Evolutionary conservation across 306 rosid genomes (phyloP).

Genomic region (Cicer arietinum): DNA sequence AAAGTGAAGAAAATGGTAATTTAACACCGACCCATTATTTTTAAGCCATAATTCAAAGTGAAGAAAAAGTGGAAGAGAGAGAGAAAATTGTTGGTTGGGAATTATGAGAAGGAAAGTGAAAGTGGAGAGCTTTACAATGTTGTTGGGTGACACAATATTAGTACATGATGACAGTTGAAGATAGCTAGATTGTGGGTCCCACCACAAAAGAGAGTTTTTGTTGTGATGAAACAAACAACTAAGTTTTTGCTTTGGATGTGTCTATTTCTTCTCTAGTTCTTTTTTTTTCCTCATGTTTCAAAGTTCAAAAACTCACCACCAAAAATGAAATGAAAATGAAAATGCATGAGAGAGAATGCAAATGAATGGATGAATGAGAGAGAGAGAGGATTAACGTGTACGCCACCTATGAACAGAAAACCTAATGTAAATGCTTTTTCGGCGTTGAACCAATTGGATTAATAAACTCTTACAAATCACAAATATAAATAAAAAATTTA

Average conservation of each 20-base stretch:
- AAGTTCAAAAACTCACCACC: slow-evolving; percentile 45
- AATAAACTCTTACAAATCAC: too few species aligned
- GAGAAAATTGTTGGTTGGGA: slow-evolving; percentile 49
- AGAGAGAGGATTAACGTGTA: slow-evolving; percentile 42
- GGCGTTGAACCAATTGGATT: slow-evolving; percentile 20
- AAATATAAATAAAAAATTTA: too few species aligned
- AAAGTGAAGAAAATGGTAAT: slow-evolving; percentile 55
- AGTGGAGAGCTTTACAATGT: slow-evolving; percentile 56
- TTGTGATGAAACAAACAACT: slow-evolving; percentile 33
- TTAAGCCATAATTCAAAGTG: slow-evolving; percentile 53
- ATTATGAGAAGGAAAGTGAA: slow-evolving; percentile 48
- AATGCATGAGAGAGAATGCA: neutral
- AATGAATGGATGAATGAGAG: neutral
- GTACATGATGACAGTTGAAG: slow-evolving; percentile 72
- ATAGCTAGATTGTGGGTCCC: slow-evolving; percentile 55
- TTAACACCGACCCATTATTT: slow-evolving; percentile 72
- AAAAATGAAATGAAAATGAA: neutral
- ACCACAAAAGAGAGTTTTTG: slow-evolving; percentile 40
- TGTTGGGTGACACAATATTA: slow-evolving; percentile 56
- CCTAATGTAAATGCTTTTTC: slow-evolving; percentile 23
- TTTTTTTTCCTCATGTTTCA: neutral
- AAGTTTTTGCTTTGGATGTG: slow-evolving; percentile 24
- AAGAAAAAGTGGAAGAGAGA: slow-evolving; percentile 56
- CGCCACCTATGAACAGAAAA: slow-evolving; percentile 43
- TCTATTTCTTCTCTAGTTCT: slow-evolving; percentile 39